Evolutionary conservation across 2,329 filamentous ascomycete genomes (phyloP).

Genomic region (Xylariaceae sp.): DNA sequence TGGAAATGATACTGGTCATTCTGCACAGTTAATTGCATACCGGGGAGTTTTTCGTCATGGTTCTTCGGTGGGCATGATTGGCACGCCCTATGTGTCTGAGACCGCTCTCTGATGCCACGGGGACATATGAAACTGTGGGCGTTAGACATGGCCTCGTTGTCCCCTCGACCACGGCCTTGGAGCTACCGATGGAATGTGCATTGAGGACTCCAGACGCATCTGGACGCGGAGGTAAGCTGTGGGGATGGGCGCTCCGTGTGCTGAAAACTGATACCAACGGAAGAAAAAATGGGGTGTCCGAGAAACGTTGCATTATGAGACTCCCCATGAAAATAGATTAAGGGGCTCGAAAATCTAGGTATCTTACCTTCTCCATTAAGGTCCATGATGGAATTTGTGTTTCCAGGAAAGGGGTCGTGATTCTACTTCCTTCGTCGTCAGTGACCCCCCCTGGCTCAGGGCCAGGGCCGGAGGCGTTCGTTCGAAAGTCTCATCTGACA

Average conservation of each 20-base stretch:
- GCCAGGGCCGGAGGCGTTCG: too few species aligned
- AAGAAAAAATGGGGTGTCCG: neutral
- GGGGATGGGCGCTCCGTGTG: constrained; percentile 11
- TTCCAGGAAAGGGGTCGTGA: too few species aligned
- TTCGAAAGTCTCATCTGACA: neutral
- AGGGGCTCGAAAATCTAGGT: neutral
- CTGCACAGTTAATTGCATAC: neutral
- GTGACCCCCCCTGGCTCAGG: too few species aligned
- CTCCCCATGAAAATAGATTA: too few species aligned
- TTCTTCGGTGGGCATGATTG: neutral
- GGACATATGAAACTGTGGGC: neutral
- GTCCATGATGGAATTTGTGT: too few species aligned
- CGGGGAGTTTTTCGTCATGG: neutral
- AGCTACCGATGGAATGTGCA: neutral
- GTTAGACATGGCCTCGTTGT: neutral
- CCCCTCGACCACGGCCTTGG: neutral
- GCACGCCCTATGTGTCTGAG: neutral
- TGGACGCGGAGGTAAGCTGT: constrained; percentile 14
- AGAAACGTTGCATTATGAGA: neutral
- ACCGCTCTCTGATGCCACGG: neutral
- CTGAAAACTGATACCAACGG: constrained; percentile 1
- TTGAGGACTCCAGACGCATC: neutral
- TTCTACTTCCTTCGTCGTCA: too few species aligned
- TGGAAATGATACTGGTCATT: neutral
- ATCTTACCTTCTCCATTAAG: too few species aligned